A percentile compares a stretch with the other conserved stretches of the same genome.
Conservation (phyloP, 495 filamentous ascomycete genomes). For the Aspergillus sclerotioniger region DNA sequence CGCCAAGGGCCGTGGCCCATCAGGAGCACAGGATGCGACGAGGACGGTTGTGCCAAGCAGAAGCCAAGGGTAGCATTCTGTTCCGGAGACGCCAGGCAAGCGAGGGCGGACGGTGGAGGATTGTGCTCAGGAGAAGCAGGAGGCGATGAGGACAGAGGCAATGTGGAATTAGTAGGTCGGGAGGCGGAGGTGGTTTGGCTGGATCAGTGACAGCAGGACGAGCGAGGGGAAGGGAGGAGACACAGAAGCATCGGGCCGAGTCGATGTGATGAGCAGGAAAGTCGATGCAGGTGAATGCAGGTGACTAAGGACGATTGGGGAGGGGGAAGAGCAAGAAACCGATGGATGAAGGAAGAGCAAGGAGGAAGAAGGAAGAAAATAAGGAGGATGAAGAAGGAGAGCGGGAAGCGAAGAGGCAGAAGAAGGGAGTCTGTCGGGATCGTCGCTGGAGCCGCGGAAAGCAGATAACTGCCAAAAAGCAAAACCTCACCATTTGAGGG, state of each 20-base stretch:
- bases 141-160: neutral
- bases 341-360: neutral
- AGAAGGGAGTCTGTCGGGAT: neutral
- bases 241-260: neutral
- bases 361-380: neutral
- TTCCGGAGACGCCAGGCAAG: neutral
- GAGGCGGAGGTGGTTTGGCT: neutral
- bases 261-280: neutral
- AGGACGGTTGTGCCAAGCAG: neutral
- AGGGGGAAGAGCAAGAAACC: neutral
- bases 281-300: too few relatives aligned
- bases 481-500: neutral
- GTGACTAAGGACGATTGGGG: too few relatives aligned
- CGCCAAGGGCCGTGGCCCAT: constrained; percentile 2
- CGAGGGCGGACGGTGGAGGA: neutral
- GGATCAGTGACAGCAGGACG: constrained; percentile 13
- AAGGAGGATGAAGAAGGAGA: neutral
- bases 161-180: too few relatives aligned
- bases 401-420: constrained; percentile 1
- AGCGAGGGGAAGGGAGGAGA: constrained; percentile 4
- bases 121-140: neutral
- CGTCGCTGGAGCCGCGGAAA: neutral
- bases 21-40: constrained; percentile 12
- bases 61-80: constrained; percentile 20
- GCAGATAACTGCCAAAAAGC: neutral